Conservation (phyloP, 1,284 basidiomycete genomes). For the Rhodotorula sp. region DNA sequence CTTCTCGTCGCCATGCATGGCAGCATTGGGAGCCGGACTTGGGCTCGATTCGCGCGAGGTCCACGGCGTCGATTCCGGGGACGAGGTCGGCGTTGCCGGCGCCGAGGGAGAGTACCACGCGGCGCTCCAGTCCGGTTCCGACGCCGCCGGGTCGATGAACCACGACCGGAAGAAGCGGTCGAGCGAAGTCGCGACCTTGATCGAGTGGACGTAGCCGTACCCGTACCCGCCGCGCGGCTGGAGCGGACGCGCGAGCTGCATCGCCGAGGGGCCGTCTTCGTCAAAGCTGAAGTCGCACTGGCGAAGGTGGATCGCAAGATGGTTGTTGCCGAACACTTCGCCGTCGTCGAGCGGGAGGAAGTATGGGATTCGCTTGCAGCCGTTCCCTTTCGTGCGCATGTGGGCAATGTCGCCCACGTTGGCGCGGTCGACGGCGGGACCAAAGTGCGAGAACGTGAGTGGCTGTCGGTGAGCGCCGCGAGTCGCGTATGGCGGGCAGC, state of each 20-base stretch:
- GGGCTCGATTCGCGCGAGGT: background rate
- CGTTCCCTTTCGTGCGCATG: background rate
- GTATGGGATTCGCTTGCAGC: background rate
- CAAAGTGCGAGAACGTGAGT: slow-evolving; percentile 21
- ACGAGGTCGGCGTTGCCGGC: background rate
- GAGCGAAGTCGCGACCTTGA: slow-evolving; percentile 18
- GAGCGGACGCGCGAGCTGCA: background rate
- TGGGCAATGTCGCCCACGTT: slow-evolving; percentile 5
- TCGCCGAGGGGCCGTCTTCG: background rate
- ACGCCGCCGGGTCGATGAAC: background rate
- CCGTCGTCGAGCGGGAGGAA: slow-evolving; percentile 27
- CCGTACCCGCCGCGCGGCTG: background rate
- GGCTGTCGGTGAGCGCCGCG: background rate
- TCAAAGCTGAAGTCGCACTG: background rate
- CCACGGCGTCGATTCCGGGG: background rate
- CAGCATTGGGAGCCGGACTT: background rate
- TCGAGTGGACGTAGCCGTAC: background rate
- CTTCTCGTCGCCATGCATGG: background rate
- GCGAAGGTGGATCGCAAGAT: slow-evolving; percentile 11
- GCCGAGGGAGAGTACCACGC: slow-evolving; percentile 2
- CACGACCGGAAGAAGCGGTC: slow-evolving; percentile 24
- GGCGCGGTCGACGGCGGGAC: background rate
- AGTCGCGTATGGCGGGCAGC: slow-evolving; percentile 13
- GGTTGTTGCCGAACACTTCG: slow-evolving; percentile 25
- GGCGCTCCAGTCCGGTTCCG: background rate